phyloP scores from a whole-genome alignment of 2,329 filamentous ascomycete genomes.

The Huntiella moniliformis region DNA sequence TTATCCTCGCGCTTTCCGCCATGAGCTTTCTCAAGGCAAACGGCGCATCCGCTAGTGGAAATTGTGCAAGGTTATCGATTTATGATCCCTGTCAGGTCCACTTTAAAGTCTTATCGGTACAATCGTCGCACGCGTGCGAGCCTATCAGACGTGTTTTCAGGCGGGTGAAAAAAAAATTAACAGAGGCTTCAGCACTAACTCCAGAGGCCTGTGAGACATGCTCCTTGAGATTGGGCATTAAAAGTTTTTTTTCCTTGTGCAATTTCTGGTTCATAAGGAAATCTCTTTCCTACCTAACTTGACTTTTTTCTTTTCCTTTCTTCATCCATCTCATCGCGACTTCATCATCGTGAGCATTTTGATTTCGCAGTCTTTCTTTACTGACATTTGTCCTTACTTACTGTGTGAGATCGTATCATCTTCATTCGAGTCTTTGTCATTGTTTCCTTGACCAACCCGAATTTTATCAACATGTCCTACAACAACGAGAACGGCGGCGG shows the following conservation, averaged over 20 bases:
- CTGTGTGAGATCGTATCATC: neutral
- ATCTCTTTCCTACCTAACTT: neutral
- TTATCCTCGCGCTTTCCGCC: too few species aligned
- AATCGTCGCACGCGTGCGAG: too few species aligned
- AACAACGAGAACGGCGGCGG: slow-evolving; percentile 20
- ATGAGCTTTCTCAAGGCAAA: too few species aligned
- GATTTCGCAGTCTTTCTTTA: slow-evolving; percentile 7
- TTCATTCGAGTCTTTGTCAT: neutral
- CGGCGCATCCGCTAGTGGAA: too few species aligned
- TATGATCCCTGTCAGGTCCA: too few species aligned
- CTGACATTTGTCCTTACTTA: slow-evolving; percentile 4
- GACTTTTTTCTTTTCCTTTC: slow-evolving; percentile 1
- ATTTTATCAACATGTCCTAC: slow-evolving; percentile 23
- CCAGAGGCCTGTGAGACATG: too few species aligned
- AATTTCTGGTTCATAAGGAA: neutral
- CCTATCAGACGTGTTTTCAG: too few species aligned
- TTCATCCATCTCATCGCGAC: slow-evolving; percentile 4
- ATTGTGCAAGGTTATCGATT: too few species aligned
- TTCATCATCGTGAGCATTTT: slow-evolving; percentile 4
- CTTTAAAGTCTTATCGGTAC: too few species aligned
- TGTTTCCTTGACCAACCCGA: neutral
- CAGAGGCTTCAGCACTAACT: too few species aligned
- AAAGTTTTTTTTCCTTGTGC: slow-evolving; percentile 6
- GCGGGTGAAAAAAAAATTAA: too few species aligned
- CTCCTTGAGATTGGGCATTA: neutral